Base-by-base conservation (phyloP, 2,329 filamentous ascomycete genomes). In the Colletotrichum australisinense region DNA sequence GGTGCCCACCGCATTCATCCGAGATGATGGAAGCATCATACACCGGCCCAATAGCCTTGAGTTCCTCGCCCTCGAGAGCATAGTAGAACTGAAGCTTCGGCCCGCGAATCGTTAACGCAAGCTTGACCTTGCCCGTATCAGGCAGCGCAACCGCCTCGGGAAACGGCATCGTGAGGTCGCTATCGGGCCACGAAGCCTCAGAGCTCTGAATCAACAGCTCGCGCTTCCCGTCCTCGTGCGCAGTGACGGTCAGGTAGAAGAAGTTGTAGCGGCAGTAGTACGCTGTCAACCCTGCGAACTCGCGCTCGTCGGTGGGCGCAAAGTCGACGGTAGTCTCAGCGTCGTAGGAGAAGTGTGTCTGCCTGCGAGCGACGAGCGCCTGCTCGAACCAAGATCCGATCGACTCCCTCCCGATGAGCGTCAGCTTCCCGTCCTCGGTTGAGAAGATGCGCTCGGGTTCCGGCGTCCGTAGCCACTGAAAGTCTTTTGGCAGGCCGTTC, bases 221-320 rank as follows among this genome's bases (percentile, higher is more conserved):
- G 11, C 90, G 85, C 74, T 87, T 82, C 1, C 89, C 89, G 67
- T 90, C 86, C 0, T 86, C 81, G 76, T 89, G 81, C 0, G 89
- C 89, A 3, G 89, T 89, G 2, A 92, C 87, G 0, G 88, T 86
- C 6, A 92, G 83, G 76, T 92, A 92, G 82, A 91, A 92, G 80
- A 91, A 92, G 80, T 92, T 92, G 81, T 84, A 92, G 4, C 90
- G 88, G 77, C 87, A 89, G 81, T 92, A 92, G 79, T 92, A 92
- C 0, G 89, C 88, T 14, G 88, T 88, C 8, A 92, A 81, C 0
- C 90, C 90, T 0, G 90, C 90, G 72, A 90, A 92, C 75, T 91
- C 86, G 12, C 90, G 84, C 82, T 91, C 89, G 76, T 92, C 90
- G 0, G 80, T 79, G 0, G 90, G 90, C 0, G 82, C 80, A 76